Conservation (phyloP, 78 protist genomes). For the Dictyostelium firmibasis region DNA sequence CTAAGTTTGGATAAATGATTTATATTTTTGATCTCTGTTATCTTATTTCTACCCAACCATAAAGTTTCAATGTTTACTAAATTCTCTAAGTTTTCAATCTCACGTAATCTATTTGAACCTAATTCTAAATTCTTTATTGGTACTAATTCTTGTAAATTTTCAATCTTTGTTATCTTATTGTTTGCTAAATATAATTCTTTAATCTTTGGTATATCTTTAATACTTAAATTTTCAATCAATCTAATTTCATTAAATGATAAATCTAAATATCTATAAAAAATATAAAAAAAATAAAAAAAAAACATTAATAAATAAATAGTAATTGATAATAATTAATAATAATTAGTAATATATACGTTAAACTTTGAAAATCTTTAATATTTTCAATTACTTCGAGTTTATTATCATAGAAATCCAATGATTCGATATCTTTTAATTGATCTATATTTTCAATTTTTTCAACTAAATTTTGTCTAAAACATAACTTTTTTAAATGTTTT, state of each 20-base stretch:
- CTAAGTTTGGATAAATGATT: conserved; percentile 9
- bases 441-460: conserved; percentile 62
- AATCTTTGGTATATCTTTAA: conserved; percentile 23
- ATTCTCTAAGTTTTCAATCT: conserved; percentile 38
- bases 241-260: conserved; percentile 78
- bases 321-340: too few species aligned
- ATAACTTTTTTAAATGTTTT: conserved; percentile 57
- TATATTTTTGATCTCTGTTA: conserved; percentile 16
- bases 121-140: conserved; percentile 56
- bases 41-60: conserved; percentile 81
- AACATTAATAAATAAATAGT: neutral
- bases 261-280: conserved; percentile 29
- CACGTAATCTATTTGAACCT: conserved; percentile 78
- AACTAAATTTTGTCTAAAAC: conserved; percentile 72
- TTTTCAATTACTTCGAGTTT: conserved; percentile 53
- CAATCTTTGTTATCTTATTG: conserved; percentile 58
- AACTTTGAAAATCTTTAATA: conserved; percentile 8
- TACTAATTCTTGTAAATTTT: conserved; percentile 7
- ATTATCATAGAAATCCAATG: conserved; percentile 71
- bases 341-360: conserved; percentile 14
- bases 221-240: conserved; percentile 8
- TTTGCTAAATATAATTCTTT: conserved; percentile 71
- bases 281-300: neutral
- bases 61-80: conserved; percentile 34
- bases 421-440: neutral